phyloP scores from a whole-genome alignment of 106 monocot species.

The Vanilla planifolia region DNA sequence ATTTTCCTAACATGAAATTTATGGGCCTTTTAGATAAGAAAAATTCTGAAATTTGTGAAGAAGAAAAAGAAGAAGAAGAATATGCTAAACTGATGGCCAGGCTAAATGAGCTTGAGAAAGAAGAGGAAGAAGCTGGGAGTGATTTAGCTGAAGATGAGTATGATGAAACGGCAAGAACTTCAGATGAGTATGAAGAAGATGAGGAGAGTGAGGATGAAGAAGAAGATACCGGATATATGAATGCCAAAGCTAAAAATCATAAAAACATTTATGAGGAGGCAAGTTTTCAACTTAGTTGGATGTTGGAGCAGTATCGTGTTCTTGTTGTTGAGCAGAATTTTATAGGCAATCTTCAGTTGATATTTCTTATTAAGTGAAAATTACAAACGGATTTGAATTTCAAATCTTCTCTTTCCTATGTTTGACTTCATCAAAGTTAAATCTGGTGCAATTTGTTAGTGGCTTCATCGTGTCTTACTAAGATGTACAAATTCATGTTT shows the following conservation, averaged over 20 bases:
- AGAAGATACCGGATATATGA: not conserved
- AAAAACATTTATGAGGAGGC: constrained; percentile 5
- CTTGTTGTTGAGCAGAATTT: constrained; percentile 2
- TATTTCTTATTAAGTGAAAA: not conserved
- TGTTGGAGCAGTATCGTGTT: constrained; percentile 10
- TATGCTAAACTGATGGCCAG: constrained; percentile 56
- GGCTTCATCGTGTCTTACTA: not conserved
- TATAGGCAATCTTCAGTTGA: constrained; percentile 7
- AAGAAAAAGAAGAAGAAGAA: constrained; percentile 67
- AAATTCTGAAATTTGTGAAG: constrained; percentile 13
- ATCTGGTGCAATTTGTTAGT: too few relatives aligned
- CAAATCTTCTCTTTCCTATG: too few relatives aligned
- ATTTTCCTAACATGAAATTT: not conserved
- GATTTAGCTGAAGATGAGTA: constrained; percentile 28
- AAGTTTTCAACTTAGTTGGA: constrained; percentile 4
- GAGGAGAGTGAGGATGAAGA: constrained; percentile 25
- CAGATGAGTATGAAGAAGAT: constrained; percentile 17
- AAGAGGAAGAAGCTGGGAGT: constrained; percentile 56
- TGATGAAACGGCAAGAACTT: constrained; percentile 3
- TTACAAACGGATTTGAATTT: too few relatives aligned
- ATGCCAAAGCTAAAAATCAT: not conserved
- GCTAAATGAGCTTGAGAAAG: constrained; percentile 79
- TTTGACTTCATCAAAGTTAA: too few relatives aligned
- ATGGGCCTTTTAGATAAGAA: not conserved
- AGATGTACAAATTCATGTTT: not conserved